Percentiles rank a stretch among this genome's conserved stretches.
Evolutionary conservation across 768 basidiomycete species (phyloP).

Genomic region (Pleurotus salmoneostramineus): DNA sequence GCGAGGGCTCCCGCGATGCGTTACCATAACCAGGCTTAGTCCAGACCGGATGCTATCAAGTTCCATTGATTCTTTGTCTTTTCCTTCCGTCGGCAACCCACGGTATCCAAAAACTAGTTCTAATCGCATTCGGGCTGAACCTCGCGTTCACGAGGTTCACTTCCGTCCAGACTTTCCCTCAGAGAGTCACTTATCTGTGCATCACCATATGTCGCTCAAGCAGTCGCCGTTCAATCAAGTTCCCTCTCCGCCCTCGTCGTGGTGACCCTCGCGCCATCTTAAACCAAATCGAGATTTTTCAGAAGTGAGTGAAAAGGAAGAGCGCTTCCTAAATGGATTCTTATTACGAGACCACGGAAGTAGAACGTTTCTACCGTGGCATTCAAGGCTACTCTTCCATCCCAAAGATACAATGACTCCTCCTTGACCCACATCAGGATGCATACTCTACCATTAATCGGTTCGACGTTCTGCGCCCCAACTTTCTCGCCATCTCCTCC

Average conservation of each 20-base stretch:
- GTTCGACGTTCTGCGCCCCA: background rate
- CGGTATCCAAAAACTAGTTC: background rate
- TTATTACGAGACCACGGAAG: too few species aligned
- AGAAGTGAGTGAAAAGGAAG: background rate
- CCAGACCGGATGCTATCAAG: too few species aligned
- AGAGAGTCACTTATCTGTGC: background rate
- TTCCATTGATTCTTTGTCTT: too few species aligned
- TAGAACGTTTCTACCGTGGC: too few species aligned
- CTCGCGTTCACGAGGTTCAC: background rate
- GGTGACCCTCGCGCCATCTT: background rate
- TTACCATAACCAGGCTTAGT: too few species aligned
- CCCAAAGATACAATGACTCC: too few species aligned
- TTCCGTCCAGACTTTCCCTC: background rate
- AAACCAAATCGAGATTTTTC: background rate
- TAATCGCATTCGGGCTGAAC: background rate
- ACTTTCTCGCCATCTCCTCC: background rate
- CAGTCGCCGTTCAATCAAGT: constrained; percentile 6
- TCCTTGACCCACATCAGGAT: background rate
- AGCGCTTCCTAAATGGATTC: too few species aligned
- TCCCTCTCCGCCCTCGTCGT: background rate
- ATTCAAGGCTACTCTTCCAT: too few species aligned
- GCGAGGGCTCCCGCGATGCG: too few species aligned
- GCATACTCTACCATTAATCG: background rate
- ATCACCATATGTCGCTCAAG: background rate
- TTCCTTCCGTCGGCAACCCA: background rate